Conservation (phyloP, 139 green algal species). For the Chlorella sp. region DNA sequence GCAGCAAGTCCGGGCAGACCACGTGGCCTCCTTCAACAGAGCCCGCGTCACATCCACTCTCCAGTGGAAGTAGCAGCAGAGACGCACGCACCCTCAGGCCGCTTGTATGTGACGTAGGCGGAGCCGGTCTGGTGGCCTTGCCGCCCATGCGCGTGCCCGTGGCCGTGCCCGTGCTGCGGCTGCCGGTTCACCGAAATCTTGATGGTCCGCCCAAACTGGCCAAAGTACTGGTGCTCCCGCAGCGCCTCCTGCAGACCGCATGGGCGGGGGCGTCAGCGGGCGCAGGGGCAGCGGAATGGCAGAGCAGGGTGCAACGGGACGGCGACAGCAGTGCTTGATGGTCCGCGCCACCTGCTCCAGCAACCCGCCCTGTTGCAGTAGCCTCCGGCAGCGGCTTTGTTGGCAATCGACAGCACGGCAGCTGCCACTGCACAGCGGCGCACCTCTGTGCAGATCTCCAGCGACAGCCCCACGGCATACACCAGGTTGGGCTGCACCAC, state of each 20-base stretch:
- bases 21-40: background rate
- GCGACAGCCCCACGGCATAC: slow-evolving; percentile 85
- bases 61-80: background rate
- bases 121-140: slow-evolving; percentile 69
- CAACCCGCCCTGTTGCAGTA: no score
- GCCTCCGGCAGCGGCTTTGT: no score
- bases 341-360: no score
- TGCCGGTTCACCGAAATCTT: slow-evolving; percentile 82
- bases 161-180: slow-evolving; percentile 40
- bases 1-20: background rate
- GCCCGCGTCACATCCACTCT: background rate
- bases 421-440: no score
- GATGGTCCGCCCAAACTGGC: slow-evolving; percentile 70
- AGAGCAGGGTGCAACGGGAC: no score
- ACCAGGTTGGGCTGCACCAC: slow-evolving; percentile 95
- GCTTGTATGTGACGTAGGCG: slow-evolving; percentile 90
- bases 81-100: slow-evolving; percentile 15
- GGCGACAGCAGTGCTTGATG: no score
- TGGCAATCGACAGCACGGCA: no score
- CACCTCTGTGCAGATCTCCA: slow-evolving; percentile 70
- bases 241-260: slow-evolving; percentile 74
- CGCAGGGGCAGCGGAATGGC: no score
- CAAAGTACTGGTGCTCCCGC: slow-evolving; percentile 76
- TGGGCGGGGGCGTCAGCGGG: no score
- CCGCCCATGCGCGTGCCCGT: slow-evolving; percentile 29